Evolutionary conservation across 495 filamentous ascomycete genomes (phyloP).

Genomic region (Aspergillus panamensis): DNA sequence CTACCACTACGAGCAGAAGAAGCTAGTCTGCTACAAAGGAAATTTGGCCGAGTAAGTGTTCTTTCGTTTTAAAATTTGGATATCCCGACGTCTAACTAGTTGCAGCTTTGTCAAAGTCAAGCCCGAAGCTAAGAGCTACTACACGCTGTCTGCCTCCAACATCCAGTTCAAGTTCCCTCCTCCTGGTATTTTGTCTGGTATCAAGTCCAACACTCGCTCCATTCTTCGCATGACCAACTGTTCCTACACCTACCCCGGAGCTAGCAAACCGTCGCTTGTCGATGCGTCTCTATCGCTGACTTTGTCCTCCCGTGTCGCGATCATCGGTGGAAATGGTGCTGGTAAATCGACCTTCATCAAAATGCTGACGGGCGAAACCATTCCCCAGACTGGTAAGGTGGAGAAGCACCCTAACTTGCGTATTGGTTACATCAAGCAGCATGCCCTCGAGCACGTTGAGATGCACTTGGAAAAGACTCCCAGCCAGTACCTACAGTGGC

Average conservation of each 20-base stretch:
- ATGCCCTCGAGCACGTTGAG: conserved; percentile 97
- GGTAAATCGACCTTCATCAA: conserved; percentile 99
- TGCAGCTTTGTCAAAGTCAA: conserved; percentile 75
- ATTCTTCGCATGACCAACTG: conserved; percentile 94
- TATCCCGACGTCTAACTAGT: conserved; percentile 16
- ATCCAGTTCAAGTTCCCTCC: conserved; percentile 97
- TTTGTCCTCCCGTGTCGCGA: conserved; percentile 88
- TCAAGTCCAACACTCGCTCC: conserved; percentile 88
- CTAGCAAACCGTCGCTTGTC: conserved; percentile 77
- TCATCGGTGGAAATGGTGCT: conserved; percentile 96
- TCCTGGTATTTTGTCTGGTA: conserved; percentile 88
- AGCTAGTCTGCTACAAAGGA: conserved; percentile 89
- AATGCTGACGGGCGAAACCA: conserved; percentile 89
- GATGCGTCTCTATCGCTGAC: conserved; percentile 83
- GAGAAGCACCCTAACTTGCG: conserved; percentile 98
- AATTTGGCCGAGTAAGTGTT: conserved; percentile 69
- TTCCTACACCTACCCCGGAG: conserved; percentile 84
- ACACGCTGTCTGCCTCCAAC: conserved; percentile 86
- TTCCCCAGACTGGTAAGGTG: conserved; percentile 82
- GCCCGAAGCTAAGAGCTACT: conserved; percentile 98
- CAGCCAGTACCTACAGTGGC: conserved; percentile 98
- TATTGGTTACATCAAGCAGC: conserved; percentile 99
- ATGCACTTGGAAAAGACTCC: conserved; percentile 99
- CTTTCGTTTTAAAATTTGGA: neutral
- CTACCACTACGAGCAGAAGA: conserved; percentile 98